Evolutionary conservation across 805 yeast species (phyloP).

Genomic region (Candida parachauliodes): DNA sequence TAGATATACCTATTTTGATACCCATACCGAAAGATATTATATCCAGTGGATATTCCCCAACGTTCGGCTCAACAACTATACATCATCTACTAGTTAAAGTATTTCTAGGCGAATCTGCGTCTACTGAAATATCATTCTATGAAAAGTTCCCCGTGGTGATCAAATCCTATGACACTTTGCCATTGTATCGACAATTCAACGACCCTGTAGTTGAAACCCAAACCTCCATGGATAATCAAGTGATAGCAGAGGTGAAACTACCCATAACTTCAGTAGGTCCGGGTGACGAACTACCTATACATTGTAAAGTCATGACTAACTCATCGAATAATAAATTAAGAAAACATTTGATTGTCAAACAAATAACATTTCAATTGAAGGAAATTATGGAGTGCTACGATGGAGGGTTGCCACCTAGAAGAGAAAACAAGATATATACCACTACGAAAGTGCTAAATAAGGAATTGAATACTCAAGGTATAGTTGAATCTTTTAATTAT

Average conservation of each 20-base stretch:
- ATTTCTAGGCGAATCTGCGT: conserved; percentile 26
- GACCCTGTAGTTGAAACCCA: conserved; percentile 46
- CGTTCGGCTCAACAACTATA: conserved; percentile 46
- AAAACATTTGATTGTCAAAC: conserved; percentile 38
- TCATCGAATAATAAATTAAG: conserved; percentile 25
- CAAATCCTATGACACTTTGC: conserved; percentile 54
- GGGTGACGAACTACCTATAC: conserved; percentile 43
- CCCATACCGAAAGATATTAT: conserved; percentile 52
- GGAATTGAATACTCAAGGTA: conserved; percentile 23
- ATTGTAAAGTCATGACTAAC: conserved; percentile 41
- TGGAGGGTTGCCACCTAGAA: conserved; percentile 46
- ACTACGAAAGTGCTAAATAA: conserved; percentile 24
- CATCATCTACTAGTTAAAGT: conserved; percentile 44
- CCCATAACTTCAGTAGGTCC: conserved; percentile 60
- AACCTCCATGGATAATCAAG: conserved; percentile 47
- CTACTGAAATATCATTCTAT: conserved; percentile 26
- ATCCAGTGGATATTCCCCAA: conserved; percentile 47
- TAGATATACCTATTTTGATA: conserved; percentile 58
- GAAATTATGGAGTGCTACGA: conserved; percentile 55
- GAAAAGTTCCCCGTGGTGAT: conserved; percentile 49
- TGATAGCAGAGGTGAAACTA: conserved; percentile 42
- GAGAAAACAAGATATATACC: conserved; percentile 40
- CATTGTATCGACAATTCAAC: conserved; percentile 51
- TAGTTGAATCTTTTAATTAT: conserved; percentile 20
- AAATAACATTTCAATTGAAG: conserved; percentile 44